Conservation (phyloP, 208 protist genomes). For the Sergeia podlipaevii region DNA sequence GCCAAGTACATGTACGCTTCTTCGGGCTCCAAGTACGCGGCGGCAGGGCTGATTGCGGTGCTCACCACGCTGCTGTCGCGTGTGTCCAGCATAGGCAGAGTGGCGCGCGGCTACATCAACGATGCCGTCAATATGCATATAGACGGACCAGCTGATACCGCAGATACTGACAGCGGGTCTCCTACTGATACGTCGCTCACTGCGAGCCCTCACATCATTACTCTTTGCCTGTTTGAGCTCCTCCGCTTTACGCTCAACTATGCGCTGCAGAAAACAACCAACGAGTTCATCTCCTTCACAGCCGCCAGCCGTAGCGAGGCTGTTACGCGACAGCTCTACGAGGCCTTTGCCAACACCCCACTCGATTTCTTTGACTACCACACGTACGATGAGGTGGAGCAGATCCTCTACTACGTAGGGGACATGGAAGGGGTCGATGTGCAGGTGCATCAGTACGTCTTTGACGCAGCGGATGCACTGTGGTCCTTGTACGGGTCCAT, state of each 20-base stretch:
- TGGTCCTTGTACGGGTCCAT: constrained; percentile 18
- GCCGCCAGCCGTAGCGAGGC: constrained; percentile 38
- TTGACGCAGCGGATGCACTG: constrained; percentile 23
- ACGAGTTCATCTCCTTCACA: constrained; percentile 39
- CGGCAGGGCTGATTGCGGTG: constrained; percentile 29
- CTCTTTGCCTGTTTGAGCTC: constrained; percentile 49
- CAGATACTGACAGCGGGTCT: neutral
- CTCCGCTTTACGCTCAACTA: constrained; percentile 28
- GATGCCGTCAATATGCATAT: too few relatives aligned
- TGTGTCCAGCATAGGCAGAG: constrained; percentile 27
- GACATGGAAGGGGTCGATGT: constrained; percentile 81
- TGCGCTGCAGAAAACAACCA: constrained; percentile 28
- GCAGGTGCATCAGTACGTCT: constrained; percentile 50
- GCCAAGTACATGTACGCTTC: constrained; percentile 39
- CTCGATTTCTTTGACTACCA: constrained; percentile 60
- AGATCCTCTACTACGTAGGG: constrained; percentile 65
- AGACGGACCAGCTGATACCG: constrained; percentile 11
- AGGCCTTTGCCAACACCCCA: constrained; percentile 47
- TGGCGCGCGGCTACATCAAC: constrained; percentile 29
- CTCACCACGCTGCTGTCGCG: constrained; percentile 41
- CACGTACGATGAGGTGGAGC: constrained; percentile 53
- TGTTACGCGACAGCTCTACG: constrained; percentile 50
- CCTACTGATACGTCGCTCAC: neutral
- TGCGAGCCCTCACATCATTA: too few relatives aligned
- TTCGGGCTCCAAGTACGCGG: constrained; percentile 29